Conservation (phyloP, 2,329 filamentous ascomycete species). For the Fusarium clavum region DNA sequence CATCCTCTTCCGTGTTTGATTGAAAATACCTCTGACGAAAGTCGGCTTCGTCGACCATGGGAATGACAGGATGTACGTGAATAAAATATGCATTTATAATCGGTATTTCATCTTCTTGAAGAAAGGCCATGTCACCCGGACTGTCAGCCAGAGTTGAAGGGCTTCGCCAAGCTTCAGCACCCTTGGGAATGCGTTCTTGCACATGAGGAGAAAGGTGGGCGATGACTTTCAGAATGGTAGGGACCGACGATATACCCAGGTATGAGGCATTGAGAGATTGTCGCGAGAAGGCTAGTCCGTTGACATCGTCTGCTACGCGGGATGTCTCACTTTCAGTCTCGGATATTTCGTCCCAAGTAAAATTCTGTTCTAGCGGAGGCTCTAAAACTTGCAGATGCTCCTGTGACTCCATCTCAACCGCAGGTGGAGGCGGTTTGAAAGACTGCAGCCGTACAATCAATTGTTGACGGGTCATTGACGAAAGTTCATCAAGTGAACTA, state of each 20-base stretch:
- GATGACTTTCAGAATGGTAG: constrained; percentile 54
- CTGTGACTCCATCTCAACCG: not conserved
- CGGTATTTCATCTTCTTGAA: not conserved
- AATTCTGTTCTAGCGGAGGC: not conserved
- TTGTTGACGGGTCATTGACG: constrained; percentile 2
- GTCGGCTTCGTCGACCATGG: constrained; percentile 77
- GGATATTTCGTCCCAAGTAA: constrained; percentile 24
- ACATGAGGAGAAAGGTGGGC: constrained; percentile 61
- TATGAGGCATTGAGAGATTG: constrained; percentile 65
- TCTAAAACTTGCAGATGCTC: constrained; percentile 6
- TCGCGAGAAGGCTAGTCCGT: constrained; percentile 68
- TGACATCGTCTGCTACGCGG: constrained; percentile 35
- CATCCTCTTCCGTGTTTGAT: constrained; percentile 64
- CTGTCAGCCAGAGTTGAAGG: not conserved
- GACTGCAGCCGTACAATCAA: not conserved
- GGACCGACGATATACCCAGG: constrained; percentile 73
- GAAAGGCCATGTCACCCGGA: not conserved
- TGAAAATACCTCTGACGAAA: constrained; percentile 58
- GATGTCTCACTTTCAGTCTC: constrained; percentile 3
- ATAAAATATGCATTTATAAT: constrained; percentile 75
- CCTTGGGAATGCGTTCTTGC: constrained; percentile 54
- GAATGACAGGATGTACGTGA: constrained; percentile 76
- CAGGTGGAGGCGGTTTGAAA: not conserved
- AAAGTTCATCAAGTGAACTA: not conserved
- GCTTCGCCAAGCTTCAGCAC: constrained; percentile 1